These are phyloP conservation scores for Phylloporus sp. DNA, from an alignment of 768 basidiomycete species.

Conservation along the genomic window DNA sequence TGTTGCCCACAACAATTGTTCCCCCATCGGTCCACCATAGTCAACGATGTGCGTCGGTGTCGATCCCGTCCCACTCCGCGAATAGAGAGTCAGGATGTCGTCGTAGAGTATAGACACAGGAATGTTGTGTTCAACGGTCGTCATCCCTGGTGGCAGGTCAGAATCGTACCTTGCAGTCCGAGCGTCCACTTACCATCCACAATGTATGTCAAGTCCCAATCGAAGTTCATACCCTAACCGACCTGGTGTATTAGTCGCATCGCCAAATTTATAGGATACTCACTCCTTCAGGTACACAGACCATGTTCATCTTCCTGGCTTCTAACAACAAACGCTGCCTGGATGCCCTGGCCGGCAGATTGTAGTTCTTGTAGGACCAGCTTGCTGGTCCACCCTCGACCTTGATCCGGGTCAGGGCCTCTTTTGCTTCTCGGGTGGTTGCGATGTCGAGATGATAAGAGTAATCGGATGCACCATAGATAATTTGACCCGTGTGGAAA, in stretches of 20 bases:
- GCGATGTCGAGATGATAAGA: conserved; percentile 63
- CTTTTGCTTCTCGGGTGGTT: conserved; percentile 55
- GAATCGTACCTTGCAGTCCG: not conserved
- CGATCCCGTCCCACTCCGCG: conserved; percentile 61
- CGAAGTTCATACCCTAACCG: conserved; percentile 62
- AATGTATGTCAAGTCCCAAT: conserved; percentile 77
- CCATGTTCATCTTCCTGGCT: conserved; percentile 59
- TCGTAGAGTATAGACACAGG: conserved; percentile 64
- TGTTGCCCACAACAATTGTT: conserved; percentile 63
- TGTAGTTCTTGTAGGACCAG: conserved; percentile 78
- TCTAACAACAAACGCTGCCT: conserved; percentile 60
- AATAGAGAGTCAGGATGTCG: conserved; percentile 58
- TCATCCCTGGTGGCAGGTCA: conserved; percentile 50
- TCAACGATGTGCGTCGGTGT: conserved; percentile 76
- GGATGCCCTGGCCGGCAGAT: conserved; percentile 62
- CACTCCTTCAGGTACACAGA: conserved; percentile 68
- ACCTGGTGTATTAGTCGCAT: not conserved
- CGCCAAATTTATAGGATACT: conserved; percentile 12
- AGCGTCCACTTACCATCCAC: conserved; percentile 53
- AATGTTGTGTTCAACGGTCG: conserved; percentile 67
- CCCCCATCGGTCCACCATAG: conserved; percentile 68
- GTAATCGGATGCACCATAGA: conserved; percentile 43
- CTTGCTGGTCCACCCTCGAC: conserved; percentile 65
- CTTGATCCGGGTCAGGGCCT: conserved; percentile 63
- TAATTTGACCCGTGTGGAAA: conserved; percentile 61